phyloP scores from a whole-genome alignment of 257 asterid species.

The Datura wrightii region DNA sequence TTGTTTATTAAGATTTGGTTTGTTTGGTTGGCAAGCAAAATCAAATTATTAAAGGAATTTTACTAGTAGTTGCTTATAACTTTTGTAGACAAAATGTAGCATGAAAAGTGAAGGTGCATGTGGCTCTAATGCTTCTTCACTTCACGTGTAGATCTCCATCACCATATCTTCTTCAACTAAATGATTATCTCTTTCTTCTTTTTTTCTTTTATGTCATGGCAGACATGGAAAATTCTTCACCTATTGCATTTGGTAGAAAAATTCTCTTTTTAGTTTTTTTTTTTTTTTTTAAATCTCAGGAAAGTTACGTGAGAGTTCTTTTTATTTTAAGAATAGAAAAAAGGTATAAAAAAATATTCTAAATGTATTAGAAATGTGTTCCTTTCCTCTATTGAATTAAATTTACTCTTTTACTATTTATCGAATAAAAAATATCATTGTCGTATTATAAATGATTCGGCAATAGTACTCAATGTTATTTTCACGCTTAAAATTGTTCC shows the following conservation, averaged over 20 bases:
- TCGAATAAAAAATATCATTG: no score
- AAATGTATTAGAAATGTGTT: background rate
- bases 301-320: background rate
- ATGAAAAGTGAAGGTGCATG: background rate
- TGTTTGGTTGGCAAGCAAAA: slow-evolving; percentile 22
- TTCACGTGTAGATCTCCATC: slow-evolving; percentile 18
- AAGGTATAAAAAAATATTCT: background rate
- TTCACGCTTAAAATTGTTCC: background rate
- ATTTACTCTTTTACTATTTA: background rate
- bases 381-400: background rate
- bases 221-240: slow-evolving; percentile 20
- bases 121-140: background rate
- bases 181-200: background rate
- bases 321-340: background rate
- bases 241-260: background rate
- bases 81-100: slow-evolving; percentile 13
- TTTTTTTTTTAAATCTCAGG: background rate
- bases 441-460: no score
- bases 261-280: background rate
- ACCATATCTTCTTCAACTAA: background rate
- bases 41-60: background rate
- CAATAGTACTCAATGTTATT: background rate
- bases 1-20: background rate
- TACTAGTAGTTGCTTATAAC: background rate
- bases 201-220: slow-evolving; percentile 21